Percentiles rank a stretch among this genome's conserved stretches.
These are phyloP conservation scores for Stereocaulon alpinum DNA, from an alignment of 495 filamentous ascomycete species.

Conservation along the genomic window DNA sequence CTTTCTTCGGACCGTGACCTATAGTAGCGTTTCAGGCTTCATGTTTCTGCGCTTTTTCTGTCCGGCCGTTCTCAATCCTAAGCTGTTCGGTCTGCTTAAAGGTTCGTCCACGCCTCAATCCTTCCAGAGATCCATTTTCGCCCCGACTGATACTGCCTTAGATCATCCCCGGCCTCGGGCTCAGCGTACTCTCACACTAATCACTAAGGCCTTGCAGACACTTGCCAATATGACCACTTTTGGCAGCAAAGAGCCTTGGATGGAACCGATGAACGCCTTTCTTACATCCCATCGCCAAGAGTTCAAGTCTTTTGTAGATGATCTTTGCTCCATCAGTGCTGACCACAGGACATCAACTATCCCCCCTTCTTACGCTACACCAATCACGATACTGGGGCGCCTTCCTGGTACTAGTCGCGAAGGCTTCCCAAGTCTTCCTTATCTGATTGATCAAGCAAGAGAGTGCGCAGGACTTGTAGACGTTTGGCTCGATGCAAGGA, in stretches of 20 bases:
- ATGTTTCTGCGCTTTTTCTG: slow-evolving; percentile 94
- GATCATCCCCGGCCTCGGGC: slow-evolving; percentile 82
- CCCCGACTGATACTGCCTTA: slow-evolving; percentile 24
- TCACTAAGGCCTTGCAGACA: slow-evolving; percentile 92
- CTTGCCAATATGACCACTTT: slow-evolving; percentile 90
- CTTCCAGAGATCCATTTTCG: background rate
- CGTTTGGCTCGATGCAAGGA: slow-evolving; percentile 62
- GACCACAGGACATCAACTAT: slow-evolving; percentile 53
- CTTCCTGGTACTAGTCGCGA: slow-evolving; percentile 75
- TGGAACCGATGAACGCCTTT: slow-evolving; percentile 92
- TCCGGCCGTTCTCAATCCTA: slow-evolving; percentile 90
- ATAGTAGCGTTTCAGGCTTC: slow-evolving; percentile 94
- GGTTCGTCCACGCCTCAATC: slow-evolving; percentile 34
- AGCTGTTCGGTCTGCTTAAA: slow-evolving; percentile 85
- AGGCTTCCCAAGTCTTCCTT: slow-evolving; percentile 89
- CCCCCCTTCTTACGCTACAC: slow-evolving; percentile 85
- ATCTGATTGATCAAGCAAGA: slow-evolving; percentile 82
- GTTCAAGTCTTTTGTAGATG: slow-evolving; percentile 81
- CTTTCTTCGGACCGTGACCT: slow-evolving; percentile 81
- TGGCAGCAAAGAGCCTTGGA: slow-evolving; percentile 93
- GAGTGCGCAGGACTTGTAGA: slow-evolving; percentile 82
- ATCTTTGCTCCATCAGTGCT: slow-evolving; percentile 69
- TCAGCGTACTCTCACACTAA: slow-evolving; percentile 83
- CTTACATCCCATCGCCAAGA: slow-evolving; percentile 41
- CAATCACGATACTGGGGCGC: slow-evolving; percentile 78